Evolutionary conservation across 2,329 filamentous ascomycete species (phyloP).

Genomic region (Sclerotinia sclerotiorum): DNA sequence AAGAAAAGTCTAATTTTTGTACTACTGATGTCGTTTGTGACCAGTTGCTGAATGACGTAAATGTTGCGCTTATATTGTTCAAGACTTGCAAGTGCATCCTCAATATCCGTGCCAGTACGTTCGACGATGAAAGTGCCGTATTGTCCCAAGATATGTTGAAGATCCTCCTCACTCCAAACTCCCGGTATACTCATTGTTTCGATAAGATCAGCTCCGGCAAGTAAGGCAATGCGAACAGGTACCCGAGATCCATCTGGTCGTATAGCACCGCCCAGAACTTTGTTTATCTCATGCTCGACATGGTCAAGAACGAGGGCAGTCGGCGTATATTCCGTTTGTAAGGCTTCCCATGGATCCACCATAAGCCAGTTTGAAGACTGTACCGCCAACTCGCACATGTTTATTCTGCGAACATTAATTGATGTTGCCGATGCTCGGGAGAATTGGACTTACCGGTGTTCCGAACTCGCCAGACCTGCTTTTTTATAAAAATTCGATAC

Average conservation of each 20-base stretch:
- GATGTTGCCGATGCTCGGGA: too few species aligned
- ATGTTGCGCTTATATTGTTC: constrained; percentile 79
- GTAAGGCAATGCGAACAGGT: constrained; percentile 68
- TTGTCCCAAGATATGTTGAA: constrained; percentile 82
- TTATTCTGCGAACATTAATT: constrained; percentile 51
- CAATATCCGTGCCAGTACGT: constrained; percentile 82
- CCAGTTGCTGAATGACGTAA: constrained; percentile 75
- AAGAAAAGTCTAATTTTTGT: constrained; percentile 80
- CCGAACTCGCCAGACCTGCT: constrained; percentile 69
- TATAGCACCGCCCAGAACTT: constrained; percentile 70
- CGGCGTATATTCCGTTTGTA: constrained; percentile 79
- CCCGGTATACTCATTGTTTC: constrained; percentile 62
- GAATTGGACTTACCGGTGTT: constrained; percentile 56
- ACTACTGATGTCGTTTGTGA: constrained; percentile 81
- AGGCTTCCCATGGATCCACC: constrained; percentile 88
- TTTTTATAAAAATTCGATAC: constrained; percentile 67
- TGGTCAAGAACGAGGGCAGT: constrained; percentile 90
- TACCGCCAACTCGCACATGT: constrained; percentile 84
- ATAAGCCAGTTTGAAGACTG: constrained; percentile 77
- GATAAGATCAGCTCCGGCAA: constrained; percentile 76
- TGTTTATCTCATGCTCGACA: constrained; percentile 87
- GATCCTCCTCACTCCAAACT: constrained; percentile 81
- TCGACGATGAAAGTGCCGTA: constrained; percentile 88
- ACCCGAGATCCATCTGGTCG: constrained; percentile 65
- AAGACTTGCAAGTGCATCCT: constrained; percentile 79